Base-by-base conservation (phyloP, 2,329 filamentous ascomycete genomes). In the Tolypocladium endophyticum region DNA sequence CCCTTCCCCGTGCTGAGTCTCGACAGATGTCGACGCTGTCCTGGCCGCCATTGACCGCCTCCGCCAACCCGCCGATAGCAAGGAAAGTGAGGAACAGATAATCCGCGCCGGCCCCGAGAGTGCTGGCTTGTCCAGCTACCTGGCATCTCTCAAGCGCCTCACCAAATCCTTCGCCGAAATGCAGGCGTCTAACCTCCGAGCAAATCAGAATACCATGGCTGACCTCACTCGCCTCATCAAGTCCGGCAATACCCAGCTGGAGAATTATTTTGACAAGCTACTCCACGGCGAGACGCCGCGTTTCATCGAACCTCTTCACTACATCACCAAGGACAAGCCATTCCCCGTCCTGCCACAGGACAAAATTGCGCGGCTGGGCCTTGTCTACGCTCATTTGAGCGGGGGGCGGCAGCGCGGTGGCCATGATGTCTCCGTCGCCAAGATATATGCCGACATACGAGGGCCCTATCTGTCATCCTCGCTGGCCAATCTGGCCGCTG, bases 1-100 rank as follows among this genome's bases (percentile, higher is more conserved):
- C 9, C n/a, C 5, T 25, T 39, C 41, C 12, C 25, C 56, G 52
- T 59, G 45, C 66, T 69, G 59, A 67, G 60, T 39, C 43, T 28
- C 43, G 30, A 41, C 67, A 90, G 87, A 99, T 71, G 89, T 97
- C 67, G 92, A 97, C 70, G 83, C 84, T 62, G 86, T 97, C 41
- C 84, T 96, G 61, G 82, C 87, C 63, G 90, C 92, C 23, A 97
- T 99, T 66, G 92, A 96, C 63, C 86, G 87, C 63, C 81, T 97
- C 47, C 87, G 90, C 66, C 89, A 95, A 68, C 93, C 94, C n/a
- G 86, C 92, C 62, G 92, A 97, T 71, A 91, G 92, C 71, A 93
- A 94, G 70, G 91, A 89, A 66, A 86, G 89, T 63, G 94, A 99
- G 73, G 94, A 99, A 74, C 86, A 87, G 59, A 92, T 97, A 63